A percentile compares a stretch with the other conserved stretches of the same genome.
Conservation (phyloP, 2,329 filamentous ascomycete species). For the Cladosporium colombiae region DNA sequence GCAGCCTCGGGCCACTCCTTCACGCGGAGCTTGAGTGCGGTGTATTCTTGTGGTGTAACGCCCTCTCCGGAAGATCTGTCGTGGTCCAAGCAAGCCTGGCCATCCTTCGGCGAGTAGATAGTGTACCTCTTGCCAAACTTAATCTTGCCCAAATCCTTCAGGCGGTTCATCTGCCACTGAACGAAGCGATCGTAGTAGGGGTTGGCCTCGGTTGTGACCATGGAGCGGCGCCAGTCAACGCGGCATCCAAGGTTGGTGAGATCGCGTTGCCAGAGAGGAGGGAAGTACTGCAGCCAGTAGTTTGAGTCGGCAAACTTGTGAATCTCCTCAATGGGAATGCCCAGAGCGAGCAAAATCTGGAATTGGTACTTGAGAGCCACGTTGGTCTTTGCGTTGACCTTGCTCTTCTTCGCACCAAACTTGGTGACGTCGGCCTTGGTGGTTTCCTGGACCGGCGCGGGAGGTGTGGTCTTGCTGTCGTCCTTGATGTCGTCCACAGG, state of each 20-base stretch:
- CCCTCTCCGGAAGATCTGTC: constrained; percentile 80
- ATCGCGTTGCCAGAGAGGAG: constrained; percentile 75
- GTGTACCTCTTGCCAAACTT: constrained; percentile 92
- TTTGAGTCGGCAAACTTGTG: constrained; percentile 89
- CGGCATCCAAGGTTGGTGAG: constrained; percentile 80
- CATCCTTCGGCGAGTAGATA: constrained; percentile 87
- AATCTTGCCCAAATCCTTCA: constrained; percentile 88
- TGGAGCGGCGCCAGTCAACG: constrained; percentile 89
- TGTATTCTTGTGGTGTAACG: constrained; percentile 86
- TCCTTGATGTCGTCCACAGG: constrained; percentile 56
- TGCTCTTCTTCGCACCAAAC: constrained; percentile 89
- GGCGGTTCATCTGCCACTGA: constrained; percentile 93
- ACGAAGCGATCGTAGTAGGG: constrained; percentile 96
- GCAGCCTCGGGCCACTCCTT: constrained; percentile 84
- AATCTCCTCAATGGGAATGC: constrained; percentile 84
- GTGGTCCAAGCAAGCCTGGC: constrained; percentile 85
- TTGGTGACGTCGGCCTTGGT: constrained; percentile 83
- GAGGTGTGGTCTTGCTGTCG: constrained; percentile 46
- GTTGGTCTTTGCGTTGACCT: constrained; percentile 78
- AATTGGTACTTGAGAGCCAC: constrained; percentile 95
- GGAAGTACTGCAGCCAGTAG: constrained; percentile 92
- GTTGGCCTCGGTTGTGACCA: constrained; percentile 95
- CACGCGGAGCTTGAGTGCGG: constrained; percentile 85
- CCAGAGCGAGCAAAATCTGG: constrained; percentile 89
- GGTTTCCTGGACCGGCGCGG: constrained; percentile 63